Conservation (phyloP, 495 filamentous ascomycete species). For the Arthonia radiata region DNA sequence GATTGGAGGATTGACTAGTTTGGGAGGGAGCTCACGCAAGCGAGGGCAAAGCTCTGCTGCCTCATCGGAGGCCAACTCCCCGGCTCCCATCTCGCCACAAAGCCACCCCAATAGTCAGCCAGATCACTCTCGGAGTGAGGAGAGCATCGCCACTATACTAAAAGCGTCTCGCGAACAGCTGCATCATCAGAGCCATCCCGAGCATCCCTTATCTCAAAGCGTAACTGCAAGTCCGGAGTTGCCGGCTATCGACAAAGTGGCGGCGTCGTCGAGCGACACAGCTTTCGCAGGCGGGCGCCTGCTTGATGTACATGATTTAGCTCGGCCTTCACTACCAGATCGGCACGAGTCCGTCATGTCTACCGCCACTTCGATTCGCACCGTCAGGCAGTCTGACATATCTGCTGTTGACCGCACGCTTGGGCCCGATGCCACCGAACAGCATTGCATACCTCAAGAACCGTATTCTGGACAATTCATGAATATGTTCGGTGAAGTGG, state of each 20-base stretch:
- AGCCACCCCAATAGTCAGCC: conserved; percentile 29
- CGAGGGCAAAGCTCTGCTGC: conserved; percentile 10
- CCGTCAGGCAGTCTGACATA: conserved; percentile 1
- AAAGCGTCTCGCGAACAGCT: conserved; percentile 23
- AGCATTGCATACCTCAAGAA: conserved; percentile 22
- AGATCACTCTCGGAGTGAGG: conserved; percentile 39
- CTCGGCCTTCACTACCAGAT: conserved; percentile 15
- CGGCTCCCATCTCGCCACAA: conserved; percentile 15
- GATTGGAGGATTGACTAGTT: conserved; percentile 10
- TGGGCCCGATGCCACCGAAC: conserved; percentile 17
- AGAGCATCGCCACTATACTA: conserved; percentile 30
- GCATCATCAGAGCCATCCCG: no score
- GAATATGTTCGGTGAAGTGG: conserved; percentile 31
- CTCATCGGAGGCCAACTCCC: conserved; percentile 8
- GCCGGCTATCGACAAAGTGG: conserved; percentile 14
- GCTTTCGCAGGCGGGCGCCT: no score
- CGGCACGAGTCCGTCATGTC: conserved; percentile 32
- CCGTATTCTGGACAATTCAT: conserved; percentile 24
- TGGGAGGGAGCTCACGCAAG: conserved; percentile 3
- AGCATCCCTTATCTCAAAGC: conserved; percentile 69
- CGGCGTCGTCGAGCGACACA: conserved; percentile 8
- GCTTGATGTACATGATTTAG: no score
- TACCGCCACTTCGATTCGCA: conserved; percentile 29
- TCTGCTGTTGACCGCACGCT: conserved; percentile 11
- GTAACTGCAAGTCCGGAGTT: conserved; percentile 50